phyloP scores from a whole-genome alignment of 2,329 filamentous ascomycete genomes.

The Cladobotryum protrusum region DNA sequence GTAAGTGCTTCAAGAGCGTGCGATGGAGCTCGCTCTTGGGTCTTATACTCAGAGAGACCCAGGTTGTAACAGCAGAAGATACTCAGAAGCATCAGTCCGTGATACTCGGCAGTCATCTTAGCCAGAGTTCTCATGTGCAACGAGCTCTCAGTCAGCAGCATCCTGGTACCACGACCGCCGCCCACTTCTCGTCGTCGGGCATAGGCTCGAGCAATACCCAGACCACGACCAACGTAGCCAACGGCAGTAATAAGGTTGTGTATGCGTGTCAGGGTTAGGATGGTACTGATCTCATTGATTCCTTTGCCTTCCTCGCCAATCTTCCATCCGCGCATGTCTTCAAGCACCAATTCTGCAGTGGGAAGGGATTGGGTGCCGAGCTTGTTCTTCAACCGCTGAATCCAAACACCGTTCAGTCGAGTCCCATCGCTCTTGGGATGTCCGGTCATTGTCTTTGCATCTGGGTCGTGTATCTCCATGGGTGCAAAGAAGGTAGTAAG shows the following conservation, averaged over 20 bases:
- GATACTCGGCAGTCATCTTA: conserved; percentile 48
- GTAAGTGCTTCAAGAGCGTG: conserved; percentile 25
- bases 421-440: conserved; percentile 21
- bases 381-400: conserved; percentile 67
- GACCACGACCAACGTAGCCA: conserved; percentile 48
- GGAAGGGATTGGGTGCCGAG: conserved; percentile 64
- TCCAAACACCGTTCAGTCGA: conserved; percentile 60
- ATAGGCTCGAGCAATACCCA: conserved; percentile 53
- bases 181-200: conserved; percentile 50
- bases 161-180: conserved; percentile 35
- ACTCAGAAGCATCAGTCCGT: conserved; percentile 48
- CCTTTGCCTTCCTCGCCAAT: conserved; percentile 62
- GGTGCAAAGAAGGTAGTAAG: conserved; percentile 62
- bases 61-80: conserved; percentile 50
- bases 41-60: conserved; percentile 44
- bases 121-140: conserved; percentile 55
- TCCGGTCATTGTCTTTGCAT: conserved; percentile 25
- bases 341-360: conserved; percentile 64
- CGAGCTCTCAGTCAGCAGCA: conserved; percentile 44
- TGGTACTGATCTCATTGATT: conserved; percentile 59
- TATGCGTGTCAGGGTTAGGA: conserved; percentile 61
- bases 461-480: conserved; percentile 40
- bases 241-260: conserved; percentile 49
- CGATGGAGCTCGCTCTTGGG: conserved; percentile 6
- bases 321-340: conserved; percentile 57